A percentile compares a stretch with the other conserved stretches of the same genome.
Conservation (phyloP, 2,329 filamentous ascomycete genomes). For the Diaporthe caulivora region DNA sequence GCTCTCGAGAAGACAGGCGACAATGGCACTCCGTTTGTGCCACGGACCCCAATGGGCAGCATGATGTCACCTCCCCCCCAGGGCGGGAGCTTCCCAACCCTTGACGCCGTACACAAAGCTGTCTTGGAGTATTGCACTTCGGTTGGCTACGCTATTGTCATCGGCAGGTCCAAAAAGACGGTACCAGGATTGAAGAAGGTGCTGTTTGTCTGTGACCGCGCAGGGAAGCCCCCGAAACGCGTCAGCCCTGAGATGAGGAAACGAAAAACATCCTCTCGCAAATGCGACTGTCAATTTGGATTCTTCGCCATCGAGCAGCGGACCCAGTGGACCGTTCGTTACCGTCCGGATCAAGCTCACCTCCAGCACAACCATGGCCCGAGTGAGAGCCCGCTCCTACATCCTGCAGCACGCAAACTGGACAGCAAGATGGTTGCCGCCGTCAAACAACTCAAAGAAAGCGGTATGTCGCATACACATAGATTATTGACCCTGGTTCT, state of each 20-base stretch:
- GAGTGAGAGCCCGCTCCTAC: conserved; percentile 75
- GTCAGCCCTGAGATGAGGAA: conserved; percentile 75
- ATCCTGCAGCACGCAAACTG: conserved; percentile 74
- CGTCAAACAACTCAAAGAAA: conserved; percentile 75
- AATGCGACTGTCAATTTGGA: conserved; percentile 77
- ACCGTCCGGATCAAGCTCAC: conserved; percentile 70
- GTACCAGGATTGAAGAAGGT: conserved; percentile 77
- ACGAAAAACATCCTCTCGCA: conserved; percentile 75
- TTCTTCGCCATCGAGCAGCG: conserved; percentile 77
- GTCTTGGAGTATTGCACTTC: conserved; percentile 75
- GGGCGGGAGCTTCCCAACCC: conserved; percentile 72
- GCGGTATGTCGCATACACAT: conserved; percentile 60
- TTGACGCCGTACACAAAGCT: conserved; percentile 74
- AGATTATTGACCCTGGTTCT: background rate
- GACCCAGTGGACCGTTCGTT: conserved; percentile 75
- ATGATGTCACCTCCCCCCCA: conserved; percentile 75
- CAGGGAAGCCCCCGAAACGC: conserved; percentile 71
- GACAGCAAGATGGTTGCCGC: conserved; percentile 77
- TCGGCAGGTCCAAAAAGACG: conserved; percentile 76
- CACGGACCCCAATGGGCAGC: conserved; percentile 66
- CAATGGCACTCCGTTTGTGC: conserved; percentile 61
- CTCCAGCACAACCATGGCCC: conserved; percentile 74
- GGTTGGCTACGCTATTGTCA: conserved; percentile 76
- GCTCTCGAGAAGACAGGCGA: conserved; percentile 63
- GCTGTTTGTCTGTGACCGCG: conserved; percentile 75